Evolutionary conservation across 805 yeast species (phyloP).

Genomic region (Kuraishia ogatae): DNA sequence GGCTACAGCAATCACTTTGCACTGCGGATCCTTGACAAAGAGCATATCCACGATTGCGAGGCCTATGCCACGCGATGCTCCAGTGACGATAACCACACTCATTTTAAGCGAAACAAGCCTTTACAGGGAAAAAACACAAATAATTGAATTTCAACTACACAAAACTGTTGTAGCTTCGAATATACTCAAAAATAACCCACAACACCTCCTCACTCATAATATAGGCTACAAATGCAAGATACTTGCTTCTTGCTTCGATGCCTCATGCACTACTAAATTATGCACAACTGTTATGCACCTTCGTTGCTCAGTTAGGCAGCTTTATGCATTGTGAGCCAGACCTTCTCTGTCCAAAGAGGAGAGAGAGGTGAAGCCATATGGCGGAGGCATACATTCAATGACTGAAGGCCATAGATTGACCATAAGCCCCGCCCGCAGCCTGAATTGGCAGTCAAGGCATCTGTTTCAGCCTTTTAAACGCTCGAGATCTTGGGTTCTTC

Average conservation of each 20-base stretch:
- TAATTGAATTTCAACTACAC: too few relatives aligned
- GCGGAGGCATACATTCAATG: too few relatives aligned
- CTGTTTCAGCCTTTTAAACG: too few relatives aligned
- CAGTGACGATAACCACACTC: constrained; percentile 42
- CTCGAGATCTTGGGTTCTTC: too few relatives aligned
- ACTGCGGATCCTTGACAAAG: constrained; percentile 24
- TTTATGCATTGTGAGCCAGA: neutral
- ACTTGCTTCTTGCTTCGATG: too few relatives aligned
- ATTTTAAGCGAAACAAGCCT: constrained; percentile 2
- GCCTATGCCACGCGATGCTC: constrained; percentile 79
- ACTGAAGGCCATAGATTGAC: too few relatives aligned
- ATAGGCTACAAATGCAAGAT: neutral
- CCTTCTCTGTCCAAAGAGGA: neutral
- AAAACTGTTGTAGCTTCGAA: too few relatives aligned
- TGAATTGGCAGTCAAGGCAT: too few relatives aligned
- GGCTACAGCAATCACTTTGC: constrained; percentile 62
- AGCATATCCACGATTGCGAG: constrained; percentile 53
- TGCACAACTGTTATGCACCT: too few relatives aligned
- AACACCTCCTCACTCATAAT: neutral
- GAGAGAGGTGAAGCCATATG: neutral
- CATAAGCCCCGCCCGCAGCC: too few relatives aligned
- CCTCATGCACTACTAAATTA: too few relatives aligned
- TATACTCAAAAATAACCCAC: neutral
- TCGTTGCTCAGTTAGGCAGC: neutral
- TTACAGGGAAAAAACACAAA: too few relatives aligned